These are phyloP conservation scores for Esteya vermicola DNA, from an alignment of 2,329 filamentous ascomycete species.

Conservation along the genomic window DNA sequence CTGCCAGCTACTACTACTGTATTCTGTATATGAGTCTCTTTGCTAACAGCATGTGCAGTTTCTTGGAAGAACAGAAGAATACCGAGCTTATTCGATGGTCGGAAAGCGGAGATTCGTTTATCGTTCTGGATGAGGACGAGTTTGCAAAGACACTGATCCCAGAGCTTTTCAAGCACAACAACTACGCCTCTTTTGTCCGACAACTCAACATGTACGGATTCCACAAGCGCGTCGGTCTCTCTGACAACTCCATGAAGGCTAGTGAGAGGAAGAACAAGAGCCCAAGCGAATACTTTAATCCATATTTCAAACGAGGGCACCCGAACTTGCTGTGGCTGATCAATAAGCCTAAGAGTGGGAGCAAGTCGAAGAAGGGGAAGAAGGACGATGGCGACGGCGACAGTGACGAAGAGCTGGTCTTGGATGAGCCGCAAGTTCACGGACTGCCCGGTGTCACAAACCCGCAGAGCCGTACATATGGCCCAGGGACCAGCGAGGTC, in stretches of 20 bases:
- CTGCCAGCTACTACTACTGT: no score
- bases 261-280: slow-evolving; percentile 96
- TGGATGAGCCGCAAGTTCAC: slow-evolving; percentile 22
- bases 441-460: slow-evolving; percentile 8
- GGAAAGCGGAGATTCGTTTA: slow-evolving; percentile 88
- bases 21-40: neutral
- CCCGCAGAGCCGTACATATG: slow-evolving; percentile 14
- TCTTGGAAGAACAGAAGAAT: slow-evolving; percentile 84
- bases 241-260: slow-evolving; percentile 94
- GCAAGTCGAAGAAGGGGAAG: slow-evolving; percentile 39
- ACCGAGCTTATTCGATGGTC: slow-evolving; percentile 95
- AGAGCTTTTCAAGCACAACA: slow-evolving; percentile 98
- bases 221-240: slow-evolving; percentile 86
- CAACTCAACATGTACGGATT: slow-evolving; percentile 98
- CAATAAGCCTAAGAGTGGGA: slow-evolving; percentile 76
- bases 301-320: slow-evolving; percentile 85
- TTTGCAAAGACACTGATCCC: slow-evolving; percentile 95
- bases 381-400: slow-evolving; percentile 56
- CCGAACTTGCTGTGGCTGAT: slow-evolving; percentile 92
- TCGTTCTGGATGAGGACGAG: slow-evolving; percentile 93
- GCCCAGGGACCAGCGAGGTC: slow-evolving; percentile 17
- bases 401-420: slow-evolving; percentile 58
- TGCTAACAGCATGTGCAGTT: slow-evolving; percentile 39
- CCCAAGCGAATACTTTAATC: slow-evolving; percentile 95
- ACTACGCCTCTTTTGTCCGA: slow-evolving; percentile 90